A percentile compares a stretch with the other conserved stretches of the same genome.
Evolutionary conservation across 768 basidiomycete species (phyloP).

Genomic region (Gelatoporia subvermispora): DNA sequence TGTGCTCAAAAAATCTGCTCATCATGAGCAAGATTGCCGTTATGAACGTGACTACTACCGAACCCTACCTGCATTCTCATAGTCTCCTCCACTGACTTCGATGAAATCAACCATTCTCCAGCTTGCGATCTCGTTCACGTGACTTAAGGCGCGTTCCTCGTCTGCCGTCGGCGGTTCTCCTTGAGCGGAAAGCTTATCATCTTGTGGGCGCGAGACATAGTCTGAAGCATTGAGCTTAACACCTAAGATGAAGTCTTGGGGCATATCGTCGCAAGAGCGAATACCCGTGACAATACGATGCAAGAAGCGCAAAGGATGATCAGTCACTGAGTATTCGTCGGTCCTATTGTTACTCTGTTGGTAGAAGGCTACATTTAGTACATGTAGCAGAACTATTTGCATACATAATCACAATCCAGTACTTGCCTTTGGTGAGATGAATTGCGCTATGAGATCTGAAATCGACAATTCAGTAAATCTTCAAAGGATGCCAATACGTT

Average conservation of each 20-base stretch:
- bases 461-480: background rate
- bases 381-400: background rate
- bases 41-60: background rate
- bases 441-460: constrained; percentile 74
- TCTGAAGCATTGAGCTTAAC: constrained; percentile 82
- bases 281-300: constrained; percentile 51
- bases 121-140: constrained; percentile 53
- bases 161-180: constrained; percentile 6
- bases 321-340: constrained; percentile 52
- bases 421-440: constrained; percentile 66
- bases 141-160: constrained; percentile 47
- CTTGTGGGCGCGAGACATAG: constrained; percentile 39
- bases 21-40: background rate
- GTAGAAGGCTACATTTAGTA: background rate
- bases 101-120: constrained; percentile 78
- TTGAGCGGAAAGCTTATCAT: background rate
- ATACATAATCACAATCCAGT: no score
- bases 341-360: constrained; percentile 45
- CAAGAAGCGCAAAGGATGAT: constrained; percentile 53
- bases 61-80: constrained; percentile 65
- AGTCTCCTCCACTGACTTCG: constrained; percentile 85
- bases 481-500: background rate
- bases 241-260: constrained; percentile 62
- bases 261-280: constrained; percentile 38
- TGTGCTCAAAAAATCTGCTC: constrained; percentile 22